A percentile compares a stretch with the other conserved stretches of the same genome.
Conservation (phyloP, 2,329 filamentous ascomycete genomes). For the Penicillium verrucosum region DNA sequence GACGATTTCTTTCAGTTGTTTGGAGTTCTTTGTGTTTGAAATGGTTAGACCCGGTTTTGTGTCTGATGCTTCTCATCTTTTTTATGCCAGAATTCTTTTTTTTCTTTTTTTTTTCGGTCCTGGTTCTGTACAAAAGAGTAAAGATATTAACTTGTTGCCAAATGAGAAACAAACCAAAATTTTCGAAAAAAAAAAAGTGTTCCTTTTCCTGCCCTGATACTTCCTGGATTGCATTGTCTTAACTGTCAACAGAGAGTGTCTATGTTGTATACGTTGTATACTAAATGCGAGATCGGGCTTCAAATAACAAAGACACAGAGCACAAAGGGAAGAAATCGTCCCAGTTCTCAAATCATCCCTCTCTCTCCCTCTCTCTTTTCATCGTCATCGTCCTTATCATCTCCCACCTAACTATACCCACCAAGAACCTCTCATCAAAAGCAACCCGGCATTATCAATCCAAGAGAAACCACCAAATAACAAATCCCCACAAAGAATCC, state of each 20-base stretch:
- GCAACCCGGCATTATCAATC: neutral
- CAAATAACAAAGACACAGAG: neutral
- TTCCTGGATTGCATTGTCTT: neutral
- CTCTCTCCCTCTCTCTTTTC: neutral
- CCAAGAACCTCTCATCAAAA: neutral
- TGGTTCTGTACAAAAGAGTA: constrained; percentile 25
- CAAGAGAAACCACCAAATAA: neutral
- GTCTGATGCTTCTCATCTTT: constrained; percentile 11
- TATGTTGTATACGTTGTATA: neutral
- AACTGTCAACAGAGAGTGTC: neutral
- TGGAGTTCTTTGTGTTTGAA: constrained; percentile 17
- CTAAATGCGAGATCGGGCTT: neutral
- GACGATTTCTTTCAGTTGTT: constrained; percentile 13
- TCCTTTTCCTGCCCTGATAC: neutral
- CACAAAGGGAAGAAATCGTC: neutral
- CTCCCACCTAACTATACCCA: neutral
- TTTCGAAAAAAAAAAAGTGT: constrained; percentile 19
- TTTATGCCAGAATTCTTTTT: constrained; percentile 16
- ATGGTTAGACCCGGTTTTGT: constrained; percentile 15
- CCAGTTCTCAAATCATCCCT: neutral
- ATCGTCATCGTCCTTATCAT: neutral
- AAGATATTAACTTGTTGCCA: constrained; percentile 21
- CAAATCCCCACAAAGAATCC: neutral
- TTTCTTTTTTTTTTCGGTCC: constrained; percentile 13
- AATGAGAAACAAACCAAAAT: constrained; percentile 24